Evolutionary conservation across 306 rosid species (phyloP), one percentile per base, ranked within the genome.

Genomic region (Vigna radiata): DNA sequence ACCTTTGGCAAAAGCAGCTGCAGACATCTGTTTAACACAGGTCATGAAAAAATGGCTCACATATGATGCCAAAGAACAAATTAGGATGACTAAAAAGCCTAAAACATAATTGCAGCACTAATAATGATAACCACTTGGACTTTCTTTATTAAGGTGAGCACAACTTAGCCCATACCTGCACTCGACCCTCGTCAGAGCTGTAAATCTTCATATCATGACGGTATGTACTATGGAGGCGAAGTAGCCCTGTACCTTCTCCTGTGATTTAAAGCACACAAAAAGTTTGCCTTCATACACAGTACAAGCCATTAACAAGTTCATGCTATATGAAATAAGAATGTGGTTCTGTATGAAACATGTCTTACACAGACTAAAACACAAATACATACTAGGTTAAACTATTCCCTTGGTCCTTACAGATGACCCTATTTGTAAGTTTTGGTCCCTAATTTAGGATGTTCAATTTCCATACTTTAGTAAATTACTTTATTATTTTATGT

Each of bases 181-280:
- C 99, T 67, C 99, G 99, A 17, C 99, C 99, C 90, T 95, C 99
- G 73, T 95, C 99, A 82, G 99, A 95, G 87, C 99, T 95, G 79
- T 95, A 95, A 79, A 95, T 95, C 87, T 95, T 95, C 25, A 95
- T 90, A 87, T 95, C 97, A 77, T 95, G 99, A 56, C 99, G 93
- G 68, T 95, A 92, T 70, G 99, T 95, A 81, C 99, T 95, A 74
- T 95, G 99, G 79, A 95, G 97, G 69, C 99, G 97, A 86, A 95
- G 99, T 48, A 95, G 83, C 56, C 99, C 99, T 1, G 96, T 95
- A 63, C 99, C 99, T 89, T 95, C 99, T 68, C 99, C 97, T 91
- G 89, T 76, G 80, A 70, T 76, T 77, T 49, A 66, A 83, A 80
- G 78, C 76, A 86, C 59, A 41, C 18, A 70, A 54, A 25, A 54